These are phyloP conservation scores for Eucalyptus victrix DNA, from an alignment of 345 rosid genomes.

Conservation along the genomic window DNA sequence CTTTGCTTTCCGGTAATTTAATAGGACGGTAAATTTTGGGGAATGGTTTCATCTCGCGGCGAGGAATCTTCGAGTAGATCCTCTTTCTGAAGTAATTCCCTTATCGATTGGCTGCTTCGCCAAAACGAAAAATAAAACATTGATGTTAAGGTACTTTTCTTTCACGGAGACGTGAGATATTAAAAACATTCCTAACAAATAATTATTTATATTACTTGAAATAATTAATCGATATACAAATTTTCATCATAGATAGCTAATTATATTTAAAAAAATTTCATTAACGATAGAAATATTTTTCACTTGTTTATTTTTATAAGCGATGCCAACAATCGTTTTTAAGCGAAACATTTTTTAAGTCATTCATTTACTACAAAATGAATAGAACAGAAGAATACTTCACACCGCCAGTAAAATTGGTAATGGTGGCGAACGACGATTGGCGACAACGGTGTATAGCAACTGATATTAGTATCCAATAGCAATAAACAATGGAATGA, in stretches of 20 bases:
- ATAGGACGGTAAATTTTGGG: neutral
- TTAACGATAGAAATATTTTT: no score
- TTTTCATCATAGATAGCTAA: neutral
- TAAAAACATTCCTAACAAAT: no score
- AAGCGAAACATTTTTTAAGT: neutral
- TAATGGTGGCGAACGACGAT: accelerated
- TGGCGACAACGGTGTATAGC: accelerated
- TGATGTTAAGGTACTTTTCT: neutral
- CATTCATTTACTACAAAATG: neutral
- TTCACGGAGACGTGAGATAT: no score
- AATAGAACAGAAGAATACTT: neutral
- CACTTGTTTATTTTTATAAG: neutral
- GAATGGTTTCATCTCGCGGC: neutral
- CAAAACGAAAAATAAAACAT: neutral
- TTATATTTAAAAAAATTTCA: no score
- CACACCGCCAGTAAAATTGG: accelerated
- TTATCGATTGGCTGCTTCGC: neutral
- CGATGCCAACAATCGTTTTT: neutral
- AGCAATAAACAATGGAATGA: neutral
- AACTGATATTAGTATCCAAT: accelerated
- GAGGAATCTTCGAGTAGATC: neutral
- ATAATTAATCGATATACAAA: no score
- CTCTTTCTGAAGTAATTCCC: neutral
- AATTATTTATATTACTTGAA: no score
- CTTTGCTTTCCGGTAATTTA: neutral